Evolutionary conservation across 1,284 basidiomycete species (phyloP).

Genomic region (Ganoderma boninense): DNA sequence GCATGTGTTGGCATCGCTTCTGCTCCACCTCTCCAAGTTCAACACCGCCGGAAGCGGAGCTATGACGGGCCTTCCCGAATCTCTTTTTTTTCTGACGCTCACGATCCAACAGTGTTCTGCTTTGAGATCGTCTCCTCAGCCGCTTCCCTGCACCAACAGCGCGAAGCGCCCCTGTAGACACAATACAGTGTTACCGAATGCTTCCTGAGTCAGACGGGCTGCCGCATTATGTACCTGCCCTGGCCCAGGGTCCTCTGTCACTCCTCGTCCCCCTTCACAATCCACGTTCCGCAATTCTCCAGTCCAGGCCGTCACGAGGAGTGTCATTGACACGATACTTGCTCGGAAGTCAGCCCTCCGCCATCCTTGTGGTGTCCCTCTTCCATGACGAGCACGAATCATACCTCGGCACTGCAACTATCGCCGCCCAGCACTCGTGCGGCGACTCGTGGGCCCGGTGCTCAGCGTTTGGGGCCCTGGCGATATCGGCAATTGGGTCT

Average conservation of each 20-base stretch:
- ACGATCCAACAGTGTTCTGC: not conserved
- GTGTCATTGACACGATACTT: not conserved
- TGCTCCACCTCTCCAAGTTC: not conserved
- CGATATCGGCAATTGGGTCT: not conserved
- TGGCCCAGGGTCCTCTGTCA: not conserved
- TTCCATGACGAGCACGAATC: not conserved
- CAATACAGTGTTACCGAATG: not conserved
- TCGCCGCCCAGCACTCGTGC: not conserved
- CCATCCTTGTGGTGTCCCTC: not conserved
- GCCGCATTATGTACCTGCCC: not conserved
- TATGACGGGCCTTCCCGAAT: not conserved
- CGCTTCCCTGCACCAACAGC: not conserved
- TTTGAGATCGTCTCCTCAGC: not conserved
- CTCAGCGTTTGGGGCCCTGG: not conserved
- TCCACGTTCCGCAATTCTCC: not conserved
- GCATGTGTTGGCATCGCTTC: not conserved
- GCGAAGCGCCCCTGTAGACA: not conserved
- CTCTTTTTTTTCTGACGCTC: not conserved
- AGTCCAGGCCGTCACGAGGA: not conserved
- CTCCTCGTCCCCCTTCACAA: not conserved
- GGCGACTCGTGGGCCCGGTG: not conserved
- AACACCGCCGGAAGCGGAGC: not conserved
- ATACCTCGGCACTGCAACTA: not conserved
- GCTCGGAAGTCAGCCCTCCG: not conserved
- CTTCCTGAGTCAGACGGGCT: not conserved